phyloP scores from a whole-genome alignment of 441 rosid genomes.

The Aleurites moluccanus region DNA sequence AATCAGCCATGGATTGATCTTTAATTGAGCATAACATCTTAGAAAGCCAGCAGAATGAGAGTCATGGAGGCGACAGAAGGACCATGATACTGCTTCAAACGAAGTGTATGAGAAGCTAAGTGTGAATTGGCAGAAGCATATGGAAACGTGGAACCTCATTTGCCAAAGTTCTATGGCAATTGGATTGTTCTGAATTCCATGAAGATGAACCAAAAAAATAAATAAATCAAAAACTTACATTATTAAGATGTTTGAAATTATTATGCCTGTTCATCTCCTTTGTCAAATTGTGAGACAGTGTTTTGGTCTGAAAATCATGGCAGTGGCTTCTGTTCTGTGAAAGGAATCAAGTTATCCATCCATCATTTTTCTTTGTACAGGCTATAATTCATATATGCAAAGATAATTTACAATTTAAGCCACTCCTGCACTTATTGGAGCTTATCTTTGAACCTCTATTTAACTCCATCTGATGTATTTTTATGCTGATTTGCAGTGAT shows the following conservation, averaged over 20 bases:
- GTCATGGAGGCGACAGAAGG: neutral
- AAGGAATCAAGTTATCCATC: neutral
- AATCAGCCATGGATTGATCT: neutral
- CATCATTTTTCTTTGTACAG: neutral
- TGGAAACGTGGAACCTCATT: neutral
- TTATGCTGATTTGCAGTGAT: conserved; percentile 6
- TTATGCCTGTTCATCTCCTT: neutral
- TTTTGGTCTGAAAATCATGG: neutral
- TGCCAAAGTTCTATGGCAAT: neutral
- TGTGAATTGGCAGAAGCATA: neutral
- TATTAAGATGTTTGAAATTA: neutral
- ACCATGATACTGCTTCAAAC: neutral
- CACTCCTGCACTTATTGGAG: too few species aligned
- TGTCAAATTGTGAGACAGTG: neutral
- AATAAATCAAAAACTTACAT: neutral
- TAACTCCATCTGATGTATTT: neutral
- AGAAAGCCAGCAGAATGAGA: neutral
- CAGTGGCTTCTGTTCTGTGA: neutral
- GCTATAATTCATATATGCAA: neutral
- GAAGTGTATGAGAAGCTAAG: neutral
- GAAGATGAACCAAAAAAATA: neutral
- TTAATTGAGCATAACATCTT: neutral
- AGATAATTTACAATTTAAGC: too few species aligned
- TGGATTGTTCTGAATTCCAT: neutral
- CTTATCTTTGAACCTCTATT: neutral